Conservation (phyloP, 345 rosid genomes). For the Orychophragmus violaceus region DNA sequence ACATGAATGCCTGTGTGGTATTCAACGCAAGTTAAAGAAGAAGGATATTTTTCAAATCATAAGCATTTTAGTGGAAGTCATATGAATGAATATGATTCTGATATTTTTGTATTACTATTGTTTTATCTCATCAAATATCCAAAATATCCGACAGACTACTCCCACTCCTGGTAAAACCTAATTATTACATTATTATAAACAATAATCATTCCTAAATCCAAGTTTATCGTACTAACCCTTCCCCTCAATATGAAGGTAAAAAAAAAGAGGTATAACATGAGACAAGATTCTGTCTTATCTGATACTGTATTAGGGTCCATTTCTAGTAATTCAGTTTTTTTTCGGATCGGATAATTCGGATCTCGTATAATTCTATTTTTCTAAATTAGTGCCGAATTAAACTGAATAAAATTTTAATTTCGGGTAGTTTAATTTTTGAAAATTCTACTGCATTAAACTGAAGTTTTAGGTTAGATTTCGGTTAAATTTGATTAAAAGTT, state of each 20-base stretch:
- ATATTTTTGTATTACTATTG: not conserved
- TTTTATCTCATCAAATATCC: constrained; percentile 26
- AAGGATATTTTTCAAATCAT: constrained; percentile 8
- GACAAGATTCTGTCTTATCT: constrained; percentile 6
- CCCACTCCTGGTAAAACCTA: constrained; percentile 22
- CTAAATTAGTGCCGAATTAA: too few relatives aligned
- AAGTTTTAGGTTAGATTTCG: too few relatives aligned
- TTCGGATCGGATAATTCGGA: too few relatives aligned
- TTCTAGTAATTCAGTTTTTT: too few relatives aligned
- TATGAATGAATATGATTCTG: constrained; percentile 19
- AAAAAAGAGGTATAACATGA: not conserved
- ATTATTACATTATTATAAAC: constrained; percentile 6
- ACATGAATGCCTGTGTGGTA: not conserved
- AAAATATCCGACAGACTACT: constrained; percentile 29
- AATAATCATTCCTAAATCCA: constrained; percentile 25
- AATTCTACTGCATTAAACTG: too few relatives aligned
- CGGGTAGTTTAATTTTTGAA: too few relatives aligned
- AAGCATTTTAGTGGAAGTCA: constrained; percentile 25
- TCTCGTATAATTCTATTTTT: too few relatives aligned
- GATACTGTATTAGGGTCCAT: too few relatives aligned
- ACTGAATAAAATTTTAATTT: too few relatives aligned
- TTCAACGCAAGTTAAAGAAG: constrained; percentile 4
- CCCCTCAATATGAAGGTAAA: not conserved
- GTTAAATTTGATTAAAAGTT: too few relatives aligned
- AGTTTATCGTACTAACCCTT: constrained; percentile 20